phyloP scores from a whole-genome alignment of 225 moss, liverwort and hornwort genomes.

The Marchantia polymorpha region DNA sequence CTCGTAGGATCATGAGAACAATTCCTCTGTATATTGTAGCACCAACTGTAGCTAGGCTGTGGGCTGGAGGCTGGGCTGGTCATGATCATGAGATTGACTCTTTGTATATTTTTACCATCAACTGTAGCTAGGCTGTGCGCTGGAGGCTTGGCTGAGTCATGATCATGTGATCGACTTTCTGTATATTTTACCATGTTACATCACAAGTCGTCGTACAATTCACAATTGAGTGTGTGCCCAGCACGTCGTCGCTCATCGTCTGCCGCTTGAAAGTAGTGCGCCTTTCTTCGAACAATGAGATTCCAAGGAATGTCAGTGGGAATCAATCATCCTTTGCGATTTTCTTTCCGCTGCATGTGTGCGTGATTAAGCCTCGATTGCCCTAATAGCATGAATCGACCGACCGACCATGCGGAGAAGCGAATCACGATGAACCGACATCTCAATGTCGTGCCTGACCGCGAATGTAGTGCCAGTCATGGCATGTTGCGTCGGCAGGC shows the following conservation, averaged over 20 bases:
- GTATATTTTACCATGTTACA: neutral
- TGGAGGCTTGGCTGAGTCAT: neutral
- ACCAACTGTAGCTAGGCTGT: conserved; percentile 2
- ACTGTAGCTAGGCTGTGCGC: neutral
- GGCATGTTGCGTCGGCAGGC: neutral
- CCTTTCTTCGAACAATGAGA: too few relatives aligned
- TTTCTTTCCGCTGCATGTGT: too few relatives aligned
- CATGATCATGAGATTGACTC: neutral
- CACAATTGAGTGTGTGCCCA: neutral
- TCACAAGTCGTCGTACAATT: neutral
- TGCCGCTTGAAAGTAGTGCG: neutral
- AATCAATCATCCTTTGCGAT: neutral
- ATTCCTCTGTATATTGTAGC: conserved; percentile 1
- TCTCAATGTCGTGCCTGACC: too few relatives aligned
- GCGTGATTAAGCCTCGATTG: too few relatives aligned
- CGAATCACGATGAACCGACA: too few relatives aligned
- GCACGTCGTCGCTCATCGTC: neutral
- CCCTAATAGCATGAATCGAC: too few relatives aligned
- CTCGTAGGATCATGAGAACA: neutral
- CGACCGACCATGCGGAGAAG: too few relatives aligned
- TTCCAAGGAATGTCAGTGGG: neutral
- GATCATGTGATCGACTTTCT: neutral
- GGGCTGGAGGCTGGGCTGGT: neutral
- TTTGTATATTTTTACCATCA: neutral
- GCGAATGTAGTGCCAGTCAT: neutral